Conservation (phyloP, 441 rosid species). For the Pelargonium myrrhifolium region DNA sequence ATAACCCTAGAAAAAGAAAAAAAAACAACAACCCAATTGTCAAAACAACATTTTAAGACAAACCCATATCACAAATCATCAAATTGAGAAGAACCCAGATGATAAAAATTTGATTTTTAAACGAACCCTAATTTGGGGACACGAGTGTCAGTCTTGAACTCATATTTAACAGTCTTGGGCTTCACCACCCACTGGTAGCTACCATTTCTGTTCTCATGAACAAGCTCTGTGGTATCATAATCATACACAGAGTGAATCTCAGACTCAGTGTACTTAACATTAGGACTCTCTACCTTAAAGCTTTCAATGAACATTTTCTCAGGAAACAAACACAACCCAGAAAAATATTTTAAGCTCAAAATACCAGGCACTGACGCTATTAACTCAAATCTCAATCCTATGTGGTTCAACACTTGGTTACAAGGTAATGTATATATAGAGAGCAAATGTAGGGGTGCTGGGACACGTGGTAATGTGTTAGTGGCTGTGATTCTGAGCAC, state of each 20-base stretch:
- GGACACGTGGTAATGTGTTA: neutral
- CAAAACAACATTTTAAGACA: conserved; percentile 1
- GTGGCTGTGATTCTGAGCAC: neutral
- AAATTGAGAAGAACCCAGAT: neutral
- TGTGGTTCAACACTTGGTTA: neutral
- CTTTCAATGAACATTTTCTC: conserved; percentile 67
- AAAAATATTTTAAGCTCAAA: too few species aligned
- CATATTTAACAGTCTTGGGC: conserved; percentile 79
- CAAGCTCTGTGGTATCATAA: conserved; percentile 77
- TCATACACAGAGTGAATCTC: conserved; percentile 57
- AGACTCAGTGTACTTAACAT: conserved; percentile 56
- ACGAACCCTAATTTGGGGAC: conserved; percentile 83
- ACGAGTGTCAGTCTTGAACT: conserved; percentile 67
- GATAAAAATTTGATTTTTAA: neutral
- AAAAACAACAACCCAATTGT: neutral
- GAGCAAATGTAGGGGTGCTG: neutral
- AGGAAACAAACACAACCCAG: neutral
- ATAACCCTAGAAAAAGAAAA: conserved; percentile 46
- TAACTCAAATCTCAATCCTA: neutral
- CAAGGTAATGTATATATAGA: neutral
- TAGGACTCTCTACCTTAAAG: conserved; percentile 79
- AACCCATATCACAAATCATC: neutral
- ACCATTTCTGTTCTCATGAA: conserved; percentile 70
- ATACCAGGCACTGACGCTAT: neutral
- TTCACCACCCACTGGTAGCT: conserved; percentile 76